Base-by-base conservation (phyloP, 768 basidiomycete genomes). In the Russula sp. region DNA sequence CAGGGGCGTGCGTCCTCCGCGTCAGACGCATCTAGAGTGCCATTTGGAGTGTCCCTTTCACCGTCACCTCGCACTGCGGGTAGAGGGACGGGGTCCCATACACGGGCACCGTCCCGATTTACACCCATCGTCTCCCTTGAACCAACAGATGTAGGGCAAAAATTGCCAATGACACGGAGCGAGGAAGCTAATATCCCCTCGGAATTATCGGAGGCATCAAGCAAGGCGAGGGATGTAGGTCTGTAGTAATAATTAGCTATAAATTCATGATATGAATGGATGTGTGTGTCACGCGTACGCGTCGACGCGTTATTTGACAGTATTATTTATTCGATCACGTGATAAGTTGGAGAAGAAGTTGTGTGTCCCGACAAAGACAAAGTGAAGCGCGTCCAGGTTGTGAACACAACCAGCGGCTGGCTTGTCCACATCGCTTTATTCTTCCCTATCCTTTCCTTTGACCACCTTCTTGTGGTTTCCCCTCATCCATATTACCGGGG, bases 121-220 rank as follows among this genome's bases (percentile, higher is more conserved):
- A 18, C 13, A 27, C 84, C 87, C 0, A 69, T 91, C 22, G 70
- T 82, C 8, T 22, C 45, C 9, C n/a, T 47, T 47, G 45, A 6
- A 2, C 69, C 78, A 3, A 76, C 77, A 18, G 91, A 89, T 68
- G 75, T 91, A 57, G 91, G 89, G 0, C 84, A 88, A 68, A 79
- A 77, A 42, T 75, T 92, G 35, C 76, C 91, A 0, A 75, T 84
- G 71, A 87, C 85, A 70, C 88, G 88, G 72, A 89, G 89, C 1
- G 92, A 90, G 91, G 75, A 77, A 18, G 89, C 87, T 9, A 90
- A 89, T 1, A 73, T 78, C 27, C 27, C 27, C 27, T 27, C 27
- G 27, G 27, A 27, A 27, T 27, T 27, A 27, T 27, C 27, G 18
- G 84, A 45, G n/a, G 3, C 32, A 78, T 59, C 75, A 86, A 51